A percentile compares a stretch with the other conserved stretches of the same genome.
phyloP scores from a whole-genome alignment of 2,329 filamentous ascomycete species.

The Alternaria sp. region DNA sequence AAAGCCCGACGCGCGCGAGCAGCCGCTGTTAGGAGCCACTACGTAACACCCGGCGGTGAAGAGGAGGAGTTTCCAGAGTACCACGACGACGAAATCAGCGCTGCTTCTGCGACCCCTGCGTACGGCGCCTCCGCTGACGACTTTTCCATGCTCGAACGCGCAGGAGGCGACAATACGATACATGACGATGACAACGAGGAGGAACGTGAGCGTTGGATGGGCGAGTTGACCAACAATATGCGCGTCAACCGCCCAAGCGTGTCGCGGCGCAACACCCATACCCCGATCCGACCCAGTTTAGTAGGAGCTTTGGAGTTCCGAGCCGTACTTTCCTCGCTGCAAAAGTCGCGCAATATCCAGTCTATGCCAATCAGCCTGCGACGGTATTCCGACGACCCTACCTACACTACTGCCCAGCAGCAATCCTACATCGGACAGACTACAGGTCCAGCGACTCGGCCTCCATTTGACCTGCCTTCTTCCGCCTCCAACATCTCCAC shows the following conservation, averaged over 20 bases:
- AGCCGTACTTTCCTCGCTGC: slow-evolving; percentile 84
- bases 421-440: slow-evolving; percentile 55
- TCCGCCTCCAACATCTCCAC: slow-evolving; percentile 22
- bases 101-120: slow-evolving; percentile 46
- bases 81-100: slow-evolving; percentile 60
- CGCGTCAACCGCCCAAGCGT: slow-evolving; percentile 74
- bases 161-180: slow-evolving; percentile 64
- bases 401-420: slow-evolving; percentile 53
- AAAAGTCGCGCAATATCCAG: slow-evolving; percentile 78
- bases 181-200: slow-evolving; percentile 65
- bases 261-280: slow-evolving; percentile 74
- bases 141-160: slow-evolving; percentile 65
- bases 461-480: slow-evolving; percentile 42
- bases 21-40: slow-evolving; percentile 75
- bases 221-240: slow-evolving; percentile 93
- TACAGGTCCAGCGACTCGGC: slow-evolving; percentile 55
- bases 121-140: slow-evolving; percentile 65
- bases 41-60: slow-evolving; percentile 66
- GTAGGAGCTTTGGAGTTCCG: slow-evolving; percentile 94
- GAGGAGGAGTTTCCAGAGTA: slow-evolving; percentile 63
- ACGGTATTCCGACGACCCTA: slow-evolving; percentile 71
- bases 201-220: slow-evolving; percentile 68
- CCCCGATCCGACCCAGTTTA: slow-evolving; percentile 88
- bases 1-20: slow-evolving; percentile 69
- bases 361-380: slow-evolving; percentile 72